These are phyloP conservation scores for Erythrobasidium hasegawianum DNA, from an alignment of 1,284 basidiomycete species.

Conservation along the genomic window DNA sequence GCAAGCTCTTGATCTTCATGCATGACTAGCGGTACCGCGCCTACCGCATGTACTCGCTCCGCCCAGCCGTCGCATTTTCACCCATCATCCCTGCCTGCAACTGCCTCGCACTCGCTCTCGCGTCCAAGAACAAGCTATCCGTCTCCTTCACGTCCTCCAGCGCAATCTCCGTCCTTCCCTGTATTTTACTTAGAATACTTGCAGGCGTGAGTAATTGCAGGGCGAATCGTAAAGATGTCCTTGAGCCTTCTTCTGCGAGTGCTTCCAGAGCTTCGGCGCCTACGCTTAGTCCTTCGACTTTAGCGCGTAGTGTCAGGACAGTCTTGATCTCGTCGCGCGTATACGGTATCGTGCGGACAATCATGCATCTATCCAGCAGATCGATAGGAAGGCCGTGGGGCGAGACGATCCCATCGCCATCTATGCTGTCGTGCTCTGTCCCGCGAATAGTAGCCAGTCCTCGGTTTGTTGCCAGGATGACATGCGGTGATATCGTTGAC, in stretches of 20 bases:
- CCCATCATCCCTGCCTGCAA: background rate
- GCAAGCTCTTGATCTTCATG: too few species aligned
- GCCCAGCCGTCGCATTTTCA: conserved; percentile 5
- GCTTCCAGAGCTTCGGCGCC: conserved; percentile 72
- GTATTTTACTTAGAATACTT: conserved; percentile 75
- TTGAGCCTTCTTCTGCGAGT: conserved; percentile 76
- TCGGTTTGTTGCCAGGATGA: conserved; percentile 93
- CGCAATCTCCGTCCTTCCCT: conserved; percentile 74
- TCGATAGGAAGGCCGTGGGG: conserved; percentile 95
- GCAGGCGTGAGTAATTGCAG: conserved; percentile 88
- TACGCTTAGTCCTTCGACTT: conserved; percentile 78
- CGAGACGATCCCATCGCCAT: conserved; percentile 70
- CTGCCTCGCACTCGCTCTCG: conserved; percentile 34
- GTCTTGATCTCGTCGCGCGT: conserved; percentile 77
- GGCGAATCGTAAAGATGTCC: conserved; percentile 80
- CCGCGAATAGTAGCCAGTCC: conserved; percentile 88
- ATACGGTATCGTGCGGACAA: conserved; percentile 88
- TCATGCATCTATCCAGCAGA: conserved; percentile 91
- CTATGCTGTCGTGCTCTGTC: conserved; percentile 57
- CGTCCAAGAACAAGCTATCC: conserved; percentile 83
- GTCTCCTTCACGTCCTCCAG: conserved; percentile 83
- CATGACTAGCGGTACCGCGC: too few species aligned
- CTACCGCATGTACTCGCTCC: conserved; percentile 28
- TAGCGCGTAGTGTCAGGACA: conserved; percentile 80
- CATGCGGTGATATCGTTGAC: conserved; percentile 93